Evolutionary conservation across 208 protist species (phyloP), one percentile per base, ranked within the genome.

Genomic region (Wallacemonas sp.): DNA sequence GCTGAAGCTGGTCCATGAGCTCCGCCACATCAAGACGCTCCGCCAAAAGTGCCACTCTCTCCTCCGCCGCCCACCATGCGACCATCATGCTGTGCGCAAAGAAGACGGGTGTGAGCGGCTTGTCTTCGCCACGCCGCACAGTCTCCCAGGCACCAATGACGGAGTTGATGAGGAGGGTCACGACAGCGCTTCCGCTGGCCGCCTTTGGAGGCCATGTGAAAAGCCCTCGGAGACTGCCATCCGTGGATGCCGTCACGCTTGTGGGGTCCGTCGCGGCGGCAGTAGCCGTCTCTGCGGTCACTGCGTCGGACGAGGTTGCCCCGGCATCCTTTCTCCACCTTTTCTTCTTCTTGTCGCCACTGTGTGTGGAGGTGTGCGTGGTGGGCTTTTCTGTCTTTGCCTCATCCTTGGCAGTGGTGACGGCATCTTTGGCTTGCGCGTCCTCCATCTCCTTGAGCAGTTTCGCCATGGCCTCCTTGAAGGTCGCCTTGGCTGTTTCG

Each of bases 1-100:
- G 52, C 19, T 9, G 30, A 38, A 58, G 30, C 1, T 33, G 14
- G 12, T 16, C 52, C 3, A 47, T n/a, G 24, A 49, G 39, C 38
- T 3, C 8, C 5, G 21, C 32, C 21, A 8, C 57, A 21, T 17
- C 17, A 21, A 27, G 27, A 6, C 29, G 24, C 21, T 14, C n/a
- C 26, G 19, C 30, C 2, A 64, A 32, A n/a, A 47, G 26, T 5
- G 24, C 55, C 12, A 61, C 57, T 30, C 72, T 64, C 52, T 62
- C 56, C 70, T 89, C 83, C 24, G 80, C 76, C 6, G 68, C 47
- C 79, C 79, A 86, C 83, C 83, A 89, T 34, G 81, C 72, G 21
- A 84, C 47, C 32, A 85, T 57, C 26, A 73, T 73, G 30, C 66
- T 86, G 38, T 63, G 49, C 2, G 74, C 68, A 44, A 84, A 81